A percentile compares a stretch with the other conserved stretches of the same genome.
Evolutionary conservation across 176 grass and related monocot genomes (phyloP).

Genomic region (Zea mays): DNA sequence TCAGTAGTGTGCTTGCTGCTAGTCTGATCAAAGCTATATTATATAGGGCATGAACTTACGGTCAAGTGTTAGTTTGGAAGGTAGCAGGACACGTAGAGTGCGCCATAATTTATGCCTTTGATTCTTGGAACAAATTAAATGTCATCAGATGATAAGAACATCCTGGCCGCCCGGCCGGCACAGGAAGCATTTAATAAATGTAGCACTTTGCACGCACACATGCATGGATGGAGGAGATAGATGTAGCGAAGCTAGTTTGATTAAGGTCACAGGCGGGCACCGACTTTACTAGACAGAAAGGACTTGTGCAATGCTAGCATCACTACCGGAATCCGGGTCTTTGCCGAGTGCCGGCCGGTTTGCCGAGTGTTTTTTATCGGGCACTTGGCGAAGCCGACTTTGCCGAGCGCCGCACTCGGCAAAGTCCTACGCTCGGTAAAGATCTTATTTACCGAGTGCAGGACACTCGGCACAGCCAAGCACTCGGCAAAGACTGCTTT

Average conservation of each 20-base stretch:
- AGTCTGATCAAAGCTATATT: neutral
- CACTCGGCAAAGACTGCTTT: no score
- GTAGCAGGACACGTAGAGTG: neutral
- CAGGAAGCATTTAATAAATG: neutral
- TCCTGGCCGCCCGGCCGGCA: neutral
- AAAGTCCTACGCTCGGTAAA: no score
- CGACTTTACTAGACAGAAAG: conserved; percentile 40
- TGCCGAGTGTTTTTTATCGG: no score
- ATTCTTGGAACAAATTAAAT: conserved; percentile 31
- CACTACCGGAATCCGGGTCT: no score
- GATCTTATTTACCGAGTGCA: no score
- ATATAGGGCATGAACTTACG: neutral
- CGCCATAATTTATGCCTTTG: conserved; percentile 30
- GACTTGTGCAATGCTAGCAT: conserved; percentile 11
- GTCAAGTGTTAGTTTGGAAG: conserved; percentile 33
- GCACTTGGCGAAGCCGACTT: no score
- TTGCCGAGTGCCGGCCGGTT: no score
- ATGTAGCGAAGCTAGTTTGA: conserved; percentile 1
- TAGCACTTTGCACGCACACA: conserved; percentile 1
- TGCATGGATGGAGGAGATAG: neutral
- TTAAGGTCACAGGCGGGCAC: conserved; percentile 31
- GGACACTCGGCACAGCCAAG: no score
- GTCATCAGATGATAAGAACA: conserved; percentile 38
- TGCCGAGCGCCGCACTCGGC: no score
- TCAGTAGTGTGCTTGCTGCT: neutral